These are phyloP conservation scores for Ampelocalamus luodianensis DNA, from an alignment of 176 grass and related monocot genomes.

Conservation along the genomic window DNA sequence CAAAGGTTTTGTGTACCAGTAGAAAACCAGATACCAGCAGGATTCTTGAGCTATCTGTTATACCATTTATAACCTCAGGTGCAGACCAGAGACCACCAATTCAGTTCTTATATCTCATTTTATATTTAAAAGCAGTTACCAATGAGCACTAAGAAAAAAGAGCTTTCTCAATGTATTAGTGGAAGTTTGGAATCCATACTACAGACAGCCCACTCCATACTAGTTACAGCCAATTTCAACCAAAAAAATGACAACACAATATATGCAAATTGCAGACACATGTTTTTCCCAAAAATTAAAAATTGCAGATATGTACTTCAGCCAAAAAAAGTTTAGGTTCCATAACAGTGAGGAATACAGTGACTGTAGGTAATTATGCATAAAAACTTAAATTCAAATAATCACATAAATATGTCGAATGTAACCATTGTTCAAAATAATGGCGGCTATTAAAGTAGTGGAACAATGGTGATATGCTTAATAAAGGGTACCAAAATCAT, in stretches of 20 bases:
- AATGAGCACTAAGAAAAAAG: not conserved
- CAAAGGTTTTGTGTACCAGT: conserved; percentile 38
- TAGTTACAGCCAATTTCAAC: not conserved
- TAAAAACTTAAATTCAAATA: not conserved
- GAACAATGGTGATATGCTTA: conserved; percentile 29
- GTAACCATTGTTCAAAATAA: conserved; percentile 8
- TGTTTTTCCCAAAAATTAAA: not conserved
- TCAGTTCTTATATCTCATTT: not conserved
- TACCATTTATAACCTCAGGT: not conserved
- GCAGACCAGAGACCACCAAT: conserved; percentile 14
- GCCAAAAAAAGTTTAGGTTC: not conserved
- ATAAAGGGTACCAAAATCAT: conserved; percentile 7
- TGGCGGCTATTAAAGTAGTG: not conserved
- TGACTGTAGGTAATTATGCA: conserved; percentile 9
- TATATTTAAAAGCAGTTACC: conserved; percentile 11
- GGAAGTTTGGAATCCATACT: conserved; percentile 16
- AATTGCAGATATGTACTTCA: conserved; percentile 22
- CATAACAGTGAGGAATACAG: conserved; percentile 6
- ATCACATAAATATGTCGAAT: not conserved
- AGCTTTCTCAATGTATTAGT: not conserved
- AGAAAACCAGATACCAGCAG: conserved; percentile 12
- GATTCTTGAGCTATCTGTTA: conserved; percentile 3
- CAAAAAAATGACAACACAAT: not conserved
- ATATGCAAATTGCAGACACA: conserved; percentile 7
- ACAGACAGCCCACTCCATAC: not conserved